Evolutionary conservation across 2,329 filamentous ascomycete species (phyloP).

Genomic region (Xylaria hypoxylon): DNA sequence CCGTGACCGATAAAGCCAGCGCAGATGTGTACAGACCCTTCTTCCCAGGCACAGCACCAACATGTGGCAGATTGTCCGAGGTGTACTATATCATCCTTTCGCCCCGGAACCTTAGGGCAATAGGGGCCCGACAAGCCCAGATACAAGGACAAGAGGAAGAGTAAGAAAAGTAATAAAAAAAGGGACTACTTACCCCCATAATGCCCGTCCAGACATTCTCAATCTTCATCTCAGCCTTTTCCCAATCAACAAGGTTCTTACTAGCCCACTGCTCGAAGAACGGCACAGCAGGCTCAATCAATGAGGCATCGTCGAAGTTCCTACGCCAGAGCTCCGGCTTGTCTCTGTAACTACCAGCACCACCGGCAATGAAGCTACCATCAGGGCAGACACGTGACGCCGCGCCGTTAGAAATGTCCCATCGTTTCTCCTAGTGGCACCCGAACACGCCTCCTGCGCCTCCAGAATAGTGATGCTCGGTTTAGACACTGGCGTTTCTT

Average conservation of each 20-base stretch:
- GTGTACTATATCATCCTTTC: slow-evolving; percentile 38
- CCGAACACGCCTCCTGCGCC: slow-evolving; percentile 48
- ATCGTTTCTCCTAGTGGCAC: slow-evolving; percentile 48
- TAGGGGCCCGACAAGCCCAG: background rate
- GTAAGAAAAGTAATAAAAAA: too few species aligned
- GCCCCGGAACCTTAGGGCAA: background rate
- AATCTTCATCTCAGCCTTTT: slow-evolving; percentile 53
- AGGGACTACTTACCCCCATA: slow-evolving; percentile 42
- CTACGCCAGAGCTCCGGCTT: slow-evolving; percentile 57
- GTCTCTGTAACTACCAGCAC: slow-evolving; percentile 50
- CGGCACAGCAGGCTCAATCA: slow-evolving; percentile 56
- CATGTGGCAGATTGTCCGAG: slow-evolving; percentile 41
- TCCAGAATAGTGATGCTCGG: slow-evolving; percentile 46
- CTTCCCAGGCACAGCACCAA: slow-evolving; percentile 43
- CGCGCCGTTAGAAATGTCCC: slow-evolving; percentile 41
- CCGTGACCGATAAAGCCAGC: slow-evolving; percentile 47
- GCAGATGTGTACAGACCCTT: slow-evolving; percentile 41
- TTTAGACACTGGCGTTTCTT: slow-evolving; percentile 48
- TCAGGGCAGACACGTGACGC: slow-evolving; percentile 53
- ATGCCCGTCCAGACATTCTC: slow-evolving; percentile 53
- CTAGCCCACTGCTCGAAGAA: slow-evolving; percentile 64
- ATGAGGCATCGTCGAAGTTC: slow-evolving; percentile 58
- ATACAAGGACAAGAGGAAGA: background rate
- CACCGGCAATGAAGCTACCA: slow-evolving; percentile 57
- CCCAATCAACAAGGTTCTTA: slow-evolving; percentile 61